Percentiles rank a stretch among this genome's conserved stretches.
These are phyloP conservation scores for Physaria fendleri DNA, from an alignment of 345 rosid species.

Conservation along the genomic window DNA sequence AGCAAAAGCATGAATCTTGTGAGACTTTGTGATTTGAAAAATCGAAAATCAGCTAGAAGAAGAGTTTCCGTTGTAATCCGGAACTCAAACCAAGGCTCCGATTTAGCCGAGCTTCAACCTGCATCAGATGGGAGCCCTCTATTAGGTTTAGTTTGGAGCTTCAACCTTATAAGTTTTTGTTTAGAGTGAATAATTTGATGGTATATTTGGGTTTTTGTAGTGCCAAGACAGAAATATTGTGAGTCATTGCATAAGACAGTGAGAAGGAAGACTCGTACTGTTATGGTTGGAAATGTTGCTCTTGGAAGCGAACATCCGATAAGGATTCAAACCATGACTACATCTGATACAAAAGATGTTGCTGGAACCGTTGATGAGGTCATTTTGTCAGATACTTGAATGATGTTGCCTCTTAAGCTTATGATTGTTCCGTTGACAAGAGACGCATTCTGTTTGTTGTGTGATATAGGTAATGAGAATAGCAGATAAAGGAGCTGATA, in stretches of 20 bases:
- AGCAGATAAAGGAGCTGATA: slow-evolving; percentile 87
- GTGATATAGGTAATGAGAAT: slow-evolving; percentile 78
- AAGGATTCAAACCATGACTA: slow-evolving; percentile 95
- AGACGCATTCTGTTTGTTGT: slow-evolving; percentile 10
- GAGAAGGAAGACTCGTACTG: slow-evolving; percentile 87
- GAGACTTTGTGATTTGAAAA: slow-evolving; percentile 54
- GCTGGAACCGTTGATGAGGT: slow-evolving; percentile 96
- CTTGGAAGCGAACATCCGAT: slow-evolving; percentile 95
- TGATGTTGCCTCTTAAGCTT: background rate
- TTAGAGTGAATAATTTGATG: background rate
- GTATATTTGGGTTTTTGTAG: slow-evolving; percentile 32
- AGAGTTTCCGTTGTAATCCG: slow-evolving; percentile 47
- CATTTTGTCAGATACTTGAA: background rate
- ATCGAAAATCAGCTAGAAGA: slow-evolving; percentile 40
- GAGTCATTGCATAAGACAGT: slow-evolving; percentile 82
- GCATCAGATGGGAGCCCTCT: slow-evolving; percentile 84
- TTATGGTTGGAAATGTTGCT: slow-evolving; percentile 89
- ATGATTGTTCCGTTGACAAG: background rate
- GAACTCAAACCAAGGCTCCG: slow-evolving; percentile 56
- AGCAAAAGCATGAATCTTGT: slow-evolving; percentile 53
- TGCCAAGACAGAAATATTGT: slow-evolving; percentile 92
- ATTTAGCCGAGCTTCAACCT: slow-evolving; percentile 69
- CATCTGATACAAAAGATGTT: slow-evolving; percentile 79
- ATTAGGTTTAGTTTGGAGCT: slow-evolving; percentile 42
- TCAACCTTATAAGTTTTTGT: background rate